Percentiles rank a stretch among this genome's conserved stretches.
phyloP scores from a whole-genome alignment of 306 rosid species.

The Canavalia ensiformis region DNA sequence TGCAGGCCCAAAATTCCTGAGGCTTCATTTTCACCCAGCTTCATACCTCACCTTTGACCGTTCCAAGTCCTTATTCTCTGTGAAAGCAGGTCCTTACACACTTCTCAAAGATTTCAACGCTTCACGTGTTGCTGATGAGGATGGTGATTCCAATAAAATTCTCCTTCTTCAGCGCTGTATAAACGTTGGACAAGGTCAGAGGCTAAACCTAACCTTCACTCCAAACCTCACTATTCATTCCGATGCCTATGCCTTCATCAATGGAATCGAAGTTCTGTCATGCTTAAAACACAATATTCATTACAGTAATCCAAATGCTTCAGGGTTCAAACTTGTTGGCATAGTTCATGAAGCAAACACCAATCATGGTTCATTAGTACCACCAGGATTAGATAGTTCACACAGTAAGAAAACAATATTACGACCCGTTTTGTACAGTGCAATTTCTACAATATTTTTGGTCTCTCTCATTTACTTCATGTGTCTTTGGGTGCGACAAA shows the following conservation, averaged over 20 bases:
- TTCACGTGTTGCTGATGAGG: constrained; percentile 14
- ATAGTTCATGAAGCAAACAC: background rate
- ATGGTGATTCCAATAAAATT: rapidly evolving
- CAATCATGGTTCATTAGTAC: background rate
- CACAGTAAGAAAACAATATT: background rate
- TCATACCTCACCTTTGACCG: background rate
- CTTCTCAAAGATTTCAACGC: constrained; percentile 55
- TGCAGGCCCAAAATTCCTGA: constrained; percentile 56
- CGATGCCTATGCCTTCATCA: constrained; percentile 54
- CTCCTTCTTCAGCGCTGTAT: constrained; percentile 41
- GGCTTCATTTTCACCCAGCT: constrained; percentile 48
- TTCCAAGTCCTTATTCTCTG: constrained; percentile 52
- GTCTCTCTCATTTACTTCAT: background rate
- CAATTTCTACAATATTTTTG: background rate
- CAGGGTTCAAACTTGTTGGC: background rate
- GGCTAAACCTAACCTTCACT: constrained; percentile 51
- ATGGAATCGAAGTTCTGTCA: background rate
- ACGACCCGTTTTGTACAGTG: background rate
- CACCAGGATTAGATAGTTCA: background rate
- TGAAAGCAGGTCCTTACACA: constrained; percentile 47
- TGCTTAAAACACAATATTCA: background rate
- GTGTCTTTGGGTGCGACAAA: background rate
- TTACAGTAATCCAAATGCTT: background rate
- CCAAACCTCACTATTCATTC: constrained; percentile 21
- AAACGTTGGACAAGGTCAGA: constrained; percentile 34